A percentile compares a stretch with the other conserved stretches of the same genome.
These are phyloP conservation scores for Sclerospora graminicola DNA, from an alignment of 352 stramenopile genomes.

Conservation along the genomic window DNA sequence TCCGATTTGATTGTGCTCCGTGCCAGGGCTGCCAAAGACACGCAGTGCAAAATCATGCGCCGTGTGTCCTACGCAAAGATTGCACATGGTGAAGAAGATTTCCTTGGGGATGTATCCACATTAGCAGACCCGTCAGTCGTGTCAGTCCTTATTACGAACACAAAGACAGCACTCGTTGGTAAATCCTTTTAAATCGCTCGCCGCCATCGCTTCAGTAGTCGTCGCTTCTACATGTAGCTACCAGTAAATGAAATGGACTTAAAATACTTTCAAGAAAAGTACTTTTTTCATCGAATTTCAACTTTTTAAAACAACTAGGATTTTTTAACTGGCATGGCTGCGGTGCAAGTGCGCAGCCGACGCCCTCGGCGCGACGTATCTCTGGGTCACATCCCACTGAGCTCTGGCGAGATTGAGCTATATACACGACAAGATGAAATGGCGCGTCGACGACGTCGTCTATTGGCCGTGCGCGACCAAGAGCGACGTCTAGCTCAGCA, in stretches of 20 bases:
- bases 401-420: constrained; percentile 47
- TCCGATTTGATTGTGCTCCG: constrained; percentile 92
- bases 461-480: constrained; percentile 47
- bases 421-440: constrained; percentile 46
- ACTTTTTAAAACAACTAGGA: neutral
- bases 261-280: too few species aligned
- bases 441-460: constrained; percentile 30
- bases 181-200: constrained; percentile 43
- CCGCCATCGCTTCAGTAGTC: too few species aligned
- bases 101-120: constrained; percentile 94
- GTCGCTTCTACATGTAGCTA: too few species aligned
- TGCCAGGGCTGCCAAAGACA: constrained; percentile 92
- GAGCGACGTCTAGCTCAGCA: constrained; percentile 52
- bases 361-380: constrained; percentile 3
- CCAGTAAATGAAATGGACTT: too few species aligned
- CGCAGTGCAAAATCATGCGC: constrained; percentile 97
- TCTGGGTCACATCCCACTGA: constrained; percentile 49
- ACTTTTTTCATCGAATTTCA: too few species aligned
- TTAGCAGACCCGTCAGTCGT: constrained; percentile 94
- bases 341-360: neutral
- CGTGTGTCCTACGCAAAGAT: constrained; percentile 98
- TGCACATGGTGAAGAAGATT: constrained; percentile 89
- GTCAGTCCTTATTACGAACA: constrained; percentile 84
- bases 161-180: constrained; percentile 30
- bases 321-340: neutral